These are phyloP conservation scores for Ambrosia artemisiifolia DNA, from an alignment of 129 eudicot genomes.

Conservation along the genomic window DNA sequence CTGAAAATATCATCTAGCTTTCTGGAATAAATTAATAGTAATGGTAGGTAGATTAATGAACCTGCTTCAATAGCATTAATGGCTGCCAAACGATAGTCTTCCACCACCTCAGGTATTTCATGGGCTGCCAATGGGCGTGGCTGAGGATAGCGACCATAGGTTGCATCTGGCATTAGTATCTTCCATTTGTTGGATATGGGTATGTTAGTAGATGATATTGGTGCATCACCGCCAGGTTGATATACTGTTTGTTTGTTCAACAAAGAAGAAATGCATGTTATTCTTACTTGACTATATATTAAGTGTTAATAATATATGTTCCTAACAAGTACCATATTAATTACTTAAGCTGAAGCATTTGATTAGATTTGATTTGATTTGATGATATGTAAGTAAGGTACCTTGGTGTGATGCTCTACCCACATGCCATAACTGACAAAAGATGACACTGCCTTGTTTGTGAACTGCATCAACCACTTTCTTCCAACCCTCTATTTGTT, in stretches of 20 bases:
- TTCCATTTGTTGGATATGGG: conserved; percentile 84
- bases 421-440: conserved; percentile 94
- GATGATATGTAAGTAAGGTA: not conserved
- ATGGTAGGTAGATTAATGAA: conserved; percentile 2
- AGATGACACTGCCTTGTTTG: conserved; percentile 63
- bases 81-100: conserved; percentile 76
- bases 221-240: conserved; percentile 70
- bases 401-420: conserved; percentile 97
- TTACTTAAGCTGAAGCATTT: no score
- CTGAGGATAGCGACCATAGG: conserved; percentile 46
- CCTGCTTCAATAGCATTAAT: conserved; percentile 90
- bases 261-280: not conserved
- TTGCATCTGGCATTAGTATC: conserved; percentile 80
- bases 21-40: not conserved
- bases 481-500: conserved; percentile 83
- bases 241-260: conserved; percentile 42
- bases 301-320: no score
- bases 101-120: conserved; percentile 57
- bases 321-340: no score
- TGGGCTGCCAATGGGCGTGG: conserved; percentile 60
- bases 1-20: no score
- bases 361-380: no score
- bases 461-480: conserved; percentile 89
- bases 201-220: conserved; percentile 77
- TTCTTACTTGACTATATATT: no score